Evolutionary conservation across 768 basidiomycete species (phyloP), one percentile per base, ranked within the genome.

Genomic region (Podaxis sp.): DNA sequence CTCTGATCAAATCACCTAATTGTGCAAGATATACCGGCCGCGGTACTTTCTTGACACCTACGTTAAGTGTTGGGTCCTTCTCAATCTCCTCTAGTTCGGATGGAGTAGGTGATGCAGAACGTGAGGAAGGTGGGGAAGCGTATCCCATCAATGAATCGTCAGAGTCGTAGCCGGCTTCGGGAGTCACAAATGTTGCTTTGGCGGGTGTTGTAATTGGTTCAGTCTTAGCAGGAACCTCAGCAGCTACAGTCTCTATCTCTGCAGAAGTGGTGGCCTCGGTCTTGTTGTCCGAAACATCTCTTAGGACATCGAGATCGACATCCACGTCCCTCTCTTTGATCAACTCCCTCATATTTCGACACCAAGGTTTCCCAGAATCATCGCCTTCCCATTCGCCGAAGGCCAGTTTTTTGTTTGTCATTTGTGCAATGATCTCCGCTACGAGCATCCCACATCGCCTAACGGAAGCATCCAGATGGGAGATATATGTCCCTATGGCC

Each of bases 391-490:
- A 97, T 44, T 83, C 86, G 0, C 84, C 88, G 66, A 99, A 98
- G 62, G 86, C 80, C 22, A 98, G 78, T 53, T 81, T 82, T 71
- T 90, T 90, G 5, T 86, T 83, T 13, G 80, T 79, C 28, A 78
- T 77, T 4, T 78, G 76, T 0, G 93, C 91, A 8, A 90, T 82
- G 17, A 89, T 78, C 74, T 99, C 96, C 0, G 92, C 96, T 0
- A 86, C 87, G 37, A 98, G 82, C 95, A 99, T 96, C 2, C 97
- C 97, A 67, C 94, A 91, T 26, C 88, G 83, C 3, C 96, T 88
- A 20, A 97, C 82, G 3, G 87, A 80, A 1, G 79, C 75, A 58
- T 96, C 93, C 5, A 87, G 75, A 73, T 96, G 93, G 0, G 81
- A 81, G 50, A 99, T 86, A 69, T 97, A 98, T 4, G 75, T 74